These are phyloP conservation scores for Penicillium corylophilum DNA, from an alignment of 2,329 filamentous ascomycete genomes.

Conservation along the genomic window DNA sequence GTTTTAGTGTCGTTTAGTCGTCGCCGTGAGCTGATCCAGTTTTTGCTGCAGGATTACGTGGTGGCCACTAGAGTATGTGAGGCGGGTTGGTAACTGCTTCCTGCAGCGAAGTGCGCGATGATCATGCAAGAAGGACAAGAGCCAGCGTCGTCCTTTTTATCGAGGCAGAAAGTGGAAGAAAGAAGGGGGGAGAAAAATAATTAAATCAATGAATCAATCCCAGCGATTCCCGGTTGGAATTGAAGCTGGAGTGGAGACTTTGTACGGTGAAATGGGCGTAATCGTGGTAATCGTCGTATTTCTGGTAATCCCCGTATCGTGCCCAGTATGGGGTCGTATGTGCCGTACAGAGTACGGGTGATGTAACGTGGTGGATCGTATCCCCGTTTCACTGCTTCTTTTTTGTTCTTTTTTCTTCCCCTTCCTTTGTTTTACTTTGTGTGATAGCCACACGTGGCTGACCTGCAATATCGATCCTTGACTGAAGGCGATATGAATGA, in stretches of 20 bases:
- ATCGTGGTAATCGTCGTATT: not conserved
- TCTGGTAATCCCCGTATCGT: not conserved
- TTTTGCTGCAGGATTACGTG: constrained; percentile 38
- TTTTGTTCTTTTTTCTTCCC: not conserved
- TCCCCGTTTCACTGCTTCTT: not conserved
- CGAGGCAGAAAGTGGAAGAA: not conserved
- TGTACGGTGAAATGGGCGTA: constrained; percentile 5
- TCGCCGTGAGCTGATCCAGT: constrained; percentile 27
- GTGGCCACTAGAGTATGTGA: constrained; percentile 28
- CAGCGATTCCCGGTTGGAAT: constrained; percentile 20
- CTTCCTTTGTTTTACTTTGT: not conserved
- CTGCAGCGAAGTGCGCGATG: constrained; percentile 23
- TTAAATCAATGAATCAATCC: constrained; percentile 27
- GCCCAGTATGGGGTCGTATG: too few relatives aligned
- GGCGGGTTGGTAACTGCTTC: constrained; percentile 23
- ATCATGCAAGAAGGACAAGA: constrained; percentile 28
- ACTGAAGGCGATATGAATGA: not conserved
- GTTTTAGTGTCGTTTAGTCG: constrained; percentile 27
- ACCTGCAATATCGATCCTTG: not conserved
- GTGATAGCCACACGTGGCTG: not conserved
- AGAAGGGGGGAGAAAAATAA: constrained; percentile 16
- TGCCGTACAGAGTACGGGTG: not conserved
- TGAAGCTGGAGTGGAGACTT: constrained; percentile 27
- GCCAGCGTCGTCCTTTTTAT: constrained; percentile 19
- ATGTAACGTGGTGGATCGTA: constrained; percentile 5